These are phyloP conservation scores for Sporobolomyces roseus DNA, from an alignment of 768 basidiomycete species.

Conservation along the genomic window DNA sequence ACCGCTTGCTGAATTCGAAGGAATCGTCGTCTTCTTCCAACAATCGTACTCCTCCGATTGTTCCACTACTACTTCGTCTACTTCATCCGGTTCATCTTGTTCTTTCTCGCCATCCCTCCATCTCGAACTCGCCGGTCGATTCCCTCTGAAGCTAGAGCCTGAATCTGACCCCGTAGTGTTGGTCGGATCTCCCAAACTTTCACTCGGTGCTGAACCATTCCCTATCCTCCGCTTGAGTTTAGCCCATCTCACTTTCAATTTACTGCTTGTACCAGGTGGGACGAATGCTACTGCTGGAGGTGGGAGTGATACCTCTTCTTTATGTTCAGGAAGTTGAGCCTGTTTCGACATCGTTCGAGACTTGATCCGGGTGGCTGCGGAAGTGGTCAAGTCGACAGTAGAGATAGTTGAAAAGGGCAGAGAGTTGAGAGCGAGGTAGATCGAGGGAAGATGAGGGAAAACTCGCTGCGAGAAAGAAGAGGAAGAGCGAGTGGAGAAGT, in stretches of 20 bases:
- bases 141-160: slow-evolving; percentile 36
- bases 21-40: slow-evolving; percentile 53
- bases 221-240: slow-evolving; percentile 59
- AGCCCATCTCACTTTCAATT: slow-evolving; percentile 53
- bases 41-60: slow-evolving; percentile 52
- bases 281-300: slow-evolving; percentile 34
- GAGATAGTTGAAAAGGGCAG: too few relatives aligned
- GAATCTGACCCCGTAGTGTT: slow-evolving; percentile 27
- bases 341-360: slow-evolving; percentile 2
- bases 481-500: neutral
- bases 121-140: slow-evolving; percentile 12
- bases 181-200: slow-evolving; percentile 40
- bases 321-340: neutral
- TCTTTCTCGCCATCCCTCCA: slow-evolving; percentile 42
- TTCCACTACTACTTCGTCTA: slow-evolving; percentile 71
- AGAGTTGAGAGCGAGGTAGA: too few relatives aligned
- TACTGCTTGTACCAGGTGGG: slow-evolving; percentile 26
- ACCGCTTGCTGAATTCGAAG: slow-evolving; percentile 55
- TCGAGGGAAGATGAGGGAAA: too few relatives aligned
- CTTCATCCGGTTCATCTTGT: slow-evolving; percentile 18
- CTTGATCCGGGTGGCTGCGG: too few relatives aligned
- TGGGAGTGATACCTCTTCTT: slow-evolving; percentile 1
- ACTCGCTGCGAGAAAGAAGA: neutral
- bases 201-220: slow-evolving; percentile 55
- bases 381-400: too few relatives aligned